A percentile compares a stretch with the other conserved stretches of the same genome.
phyloP scores from a whole-genome alignment of 805 yeast species.

The Saturnispora halmiae region DNA sequence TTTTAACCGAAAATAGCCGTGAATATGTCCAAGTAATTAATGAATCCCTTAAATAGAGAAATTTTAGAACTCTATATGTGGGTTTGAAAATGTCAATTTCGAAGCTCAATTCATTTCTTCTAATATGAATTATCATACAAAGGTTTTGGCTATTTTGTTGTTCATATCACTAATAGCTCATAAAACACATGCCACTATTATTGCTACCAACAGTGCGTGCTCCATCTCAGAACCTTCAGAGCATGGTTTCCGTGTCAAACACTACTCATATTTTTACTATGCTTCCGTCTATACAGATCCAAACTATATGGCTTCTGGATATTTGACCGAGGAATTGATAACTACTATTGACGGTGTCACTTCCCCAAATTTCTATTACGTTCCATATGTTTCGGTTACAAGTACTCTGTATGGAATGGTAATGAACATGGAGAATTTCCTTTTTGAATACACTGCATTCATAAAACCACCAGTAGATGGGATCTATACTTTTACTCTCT shows the following conservation, averaged over 20 bases:
- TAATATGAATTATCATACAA: no score
- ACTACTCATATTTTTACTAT: not conserved
- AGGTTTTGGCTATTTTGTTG: no score
- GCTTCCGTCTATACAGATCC: not conserved
- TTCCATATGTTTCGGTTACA: not conserved
- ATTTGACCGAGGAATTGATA: not conserved
- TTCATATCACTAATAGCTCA: no score
- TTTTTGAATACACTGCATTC: conserved; percentile 13
- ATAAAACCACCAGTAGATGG: conserved; percentile 25
- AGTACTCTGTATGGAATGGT: not conserved
- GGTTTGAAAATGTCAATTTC: no score
- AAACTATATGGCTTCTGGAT: not conserved
- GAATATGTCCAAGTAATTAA: no score
- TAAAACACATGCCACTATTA: not conserved
- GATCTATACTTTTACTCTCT: conserved; percentile 19
- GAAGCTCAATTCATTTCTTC: no score
- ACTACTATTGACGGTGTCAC: not conserved
- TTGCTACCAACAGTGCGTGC: not conserved
- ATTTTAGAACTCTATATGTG: no score
- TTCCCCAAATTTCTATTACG: not conserved
- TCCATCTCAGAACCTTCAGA: not conserved
- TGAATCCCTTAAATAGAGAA: no score
- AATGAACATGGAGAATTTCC: not conserved
- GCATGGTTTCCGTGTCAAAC: not conserved
- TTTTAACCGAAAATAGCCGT: no score